A percentile compares a stretch with the other conserved stretches of the same genome.
phyloP scores from a whole-genome alignment of 768 basidiomycete species.

The Phylloporus scabripes region DNA sequence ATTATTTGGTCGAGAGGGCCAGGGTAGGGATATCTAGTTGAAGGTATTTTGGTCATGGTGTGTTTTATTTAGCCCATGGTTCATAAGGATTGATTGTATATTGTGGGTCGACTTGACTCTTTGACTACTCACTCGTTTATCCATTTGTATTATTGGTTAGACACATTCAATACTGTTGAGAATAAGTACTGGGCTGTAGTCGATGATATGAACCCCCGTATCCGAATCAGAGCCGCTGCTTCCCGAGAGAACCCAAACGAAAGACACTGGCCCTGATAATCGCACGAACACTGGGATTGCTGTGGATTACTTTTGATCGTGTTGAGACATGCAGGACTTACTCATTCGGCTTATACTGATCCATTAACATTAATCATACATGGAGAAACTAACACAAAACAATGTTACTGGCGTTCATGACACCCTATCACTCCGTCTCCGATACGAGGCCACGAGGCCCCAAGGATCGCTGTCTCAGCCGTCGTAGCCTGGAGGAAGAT shows the following conservation, averaged over 20 bases:
- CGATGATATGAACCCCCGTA: not conserved
- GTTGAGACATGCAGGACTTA: no score
- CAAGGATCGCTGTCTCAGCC: slow-evolving; percentile 10
- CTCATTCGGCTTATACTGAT: not conserved
- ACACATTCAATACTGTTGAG: not conserved
- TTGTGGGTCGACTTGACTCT: not conserved
- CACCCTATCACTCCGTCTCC: not conserved
- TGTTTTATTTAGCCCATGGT: not conserved
- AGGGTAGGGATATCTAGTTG: slow-evolving; percentile 21
- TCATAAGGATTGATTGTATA: slow-evolving; percentile 3
- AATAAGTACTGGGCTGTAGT: not conserved
- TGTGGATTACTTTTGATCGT: no score
- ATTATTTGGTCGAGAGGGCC: slow-evolving; percentile 24
- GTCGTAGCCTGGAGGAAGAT: slow-evolving; percentile 29
- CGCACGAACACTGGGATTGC: not conserved
- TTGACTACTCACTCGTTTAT: not conserved
- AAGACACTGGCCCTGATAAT: not conserved
- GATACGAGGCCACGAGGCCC: not conserved
- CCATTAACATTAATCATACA: not conserved
- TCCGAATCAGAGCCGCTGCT: no score
- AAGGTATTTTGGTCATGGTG: not conserved
- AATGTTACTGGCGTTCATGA: not conserved
- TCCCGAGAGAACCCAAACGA: no score
- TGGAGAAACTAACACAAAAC: not conserved
- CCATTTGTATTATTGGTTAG: slow-evolving; percentile 16